Percentiles rank a stretch among this genome's conserved stretches.
Conservation (phyloP, 1,139 yeast species). For the Kodamaea arcana region DNA sequence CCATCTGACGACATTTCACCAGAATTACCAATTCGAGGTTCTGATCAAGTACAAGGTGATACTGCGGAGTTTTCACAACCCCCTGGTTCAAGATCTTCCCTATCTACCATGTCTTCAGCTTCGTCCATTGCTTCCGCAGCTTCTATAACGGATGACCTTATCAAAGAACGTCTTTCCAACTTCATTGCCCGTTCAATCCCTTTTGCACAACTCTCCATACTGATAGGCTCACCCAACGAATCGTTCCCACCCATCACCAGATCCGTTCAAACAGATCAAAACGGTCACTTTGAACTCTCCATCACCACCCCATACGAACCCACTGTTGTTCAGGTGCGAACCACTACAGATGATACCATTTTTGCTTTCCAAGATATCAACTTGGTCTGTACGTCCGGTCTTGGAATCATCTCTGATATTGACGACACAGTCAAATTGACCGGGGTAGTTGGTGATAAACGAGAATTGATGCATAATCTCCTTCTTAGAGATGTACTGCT, state of each 20-base stretch:
- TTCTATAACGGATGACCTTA: conserved; percentile 10
- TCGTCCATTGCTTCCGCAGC: conserved; percentile 13
- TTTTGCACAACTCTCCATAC: conserved; percentile 46
- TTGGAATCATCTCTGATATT: conserved; percentile 82
- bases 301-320: conserved; percentile 55
- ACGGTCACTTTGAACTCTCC: conserved; percentile 54
- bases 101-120: conserved; percentile 8
- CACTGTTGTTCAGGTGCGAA: conserved; percentile 39
- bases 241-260: conserved; percentile 20
- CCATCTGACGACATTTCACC: conserved; percentile 7
- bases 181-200: conserved; percentile 60
- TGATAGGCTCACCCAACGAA: conserved; percentile 37
- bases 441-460: conserved; percentile 84
- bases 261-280: conserved; percentile 46
- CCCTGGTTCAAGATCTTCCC: conserved; percentile 8
- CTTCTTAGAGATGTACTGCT: conserved; percentile 60
- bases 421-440: conserved; percentile 92
- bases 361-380: conserved; percentile 43
- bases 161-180: conserved; percentile 54
- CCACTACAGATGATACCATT: conserved; percentile 42
- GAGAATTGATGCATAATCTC: conserved; percentile 75
- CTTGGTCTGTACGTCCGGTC: conserved; percentile 45
- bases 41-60: conserved; percentile 8
- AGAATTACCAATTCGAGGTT: conserved; percentile 3
- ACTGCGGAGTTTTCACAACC: conserved; percentile 5